Base-by-base conservation (phyloP, 176 grass and related monocot species). In the Oryza glumipatula region DNA sequence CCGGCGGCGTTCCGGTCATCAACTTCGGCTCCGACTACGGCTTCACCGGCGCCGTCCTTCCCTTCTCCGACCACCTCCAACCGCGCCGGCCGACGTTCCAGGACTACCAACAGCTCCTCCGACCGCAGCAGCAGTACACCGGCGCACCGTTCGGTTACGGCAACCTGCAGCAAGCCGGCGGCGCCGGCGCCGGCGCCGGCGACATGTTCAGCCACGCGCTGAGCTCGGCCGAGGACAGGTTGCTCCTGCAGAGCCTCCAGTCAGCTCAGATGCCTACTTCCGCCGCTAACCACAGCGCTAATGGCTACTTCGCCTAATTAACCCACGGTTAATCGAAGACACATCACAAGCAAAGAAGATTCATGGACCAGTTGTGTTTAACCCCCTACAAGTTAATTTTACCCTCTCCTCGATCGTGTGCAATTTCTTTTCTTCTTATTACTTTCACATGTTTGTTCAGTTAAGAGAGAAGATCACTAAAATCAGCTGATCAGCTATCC, bases 201-300 rank as follows among this genome's bases (percentile, higher is more conserved):
- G 65, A 76, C 26, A 9, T 83, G 78, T 94, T 88, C 70, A 11
- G 12, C 35, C 78, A 84, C 11, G 54, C 43, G 30, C 11, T 82
- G 36, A 45, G 66, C 6, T 73, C 88, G 15, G 65, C 33, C 2
- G 87, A 93, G 74, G 94, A 94, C 32, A 35, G 91, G 48, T 24
- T 96, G 80, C 72, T 91, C 21, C 44, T 88, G 6, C 86, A 93
- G 48, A 88, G 77, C 82, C 72, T 88, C 17, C 78, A 91, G 72
- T 70, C 84, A 2, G 78, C 66, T 17, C 94, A 88, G 74, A 85
- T 93, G 89, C 85, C 89, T 11, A 71, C 51, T 67, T 17, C 81
- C 46, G 16, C 78, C 32, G 73, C 77, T 77, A 79, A 91, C 83
- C 74, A 47, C 69, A 28, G 28, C 47, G 33, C 79, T 15, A 81